phyloP scores from a whole-genome alignment of 2,329 filamentous ascomycete species.

The Purpureocillium takamizusanense region DNA sequence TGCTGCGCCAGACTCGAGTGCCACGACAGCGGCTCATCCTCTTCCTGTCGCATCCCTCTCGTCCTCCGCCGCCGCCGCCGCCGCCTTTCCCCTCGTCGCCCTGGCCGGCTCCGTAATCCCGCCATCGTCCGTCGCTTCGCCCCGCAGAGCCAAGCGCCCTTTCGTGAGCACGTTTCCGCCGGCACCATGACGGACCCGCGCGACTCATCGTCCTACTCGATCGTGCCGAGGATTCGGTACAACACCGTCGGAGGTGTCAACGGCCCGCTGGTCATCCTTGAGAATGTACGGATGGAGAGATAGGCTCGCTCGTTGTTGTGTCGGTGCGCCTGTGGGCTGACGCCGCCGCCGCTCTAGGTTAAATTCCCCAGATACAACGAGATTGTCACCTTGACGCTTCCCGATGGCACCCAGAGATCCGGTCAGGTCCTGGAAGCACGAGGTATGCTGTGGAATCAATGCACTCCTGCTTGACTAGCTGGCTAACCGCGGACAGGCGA shows the following conservation, averaged over 20 bases:
- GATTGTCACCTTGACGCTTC: constrained; percentile 90
- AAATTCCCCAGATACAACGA: constrained; percentile 98
- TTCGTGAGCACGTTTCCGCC: constrained; percentile 8
- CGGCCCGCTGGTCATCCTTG: constrained; percentile 92
- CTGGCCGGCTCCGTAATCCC: constrained; percentile 4
- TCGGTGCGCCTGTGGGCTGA: constrained; percentile 2
- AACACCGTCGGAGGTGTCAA: constrained; percentile 98
- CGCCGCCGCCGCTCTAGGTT: constrained; percentile 52
- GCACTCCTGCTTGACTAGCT: neutral
- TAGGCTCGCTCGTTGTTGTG: neutral
- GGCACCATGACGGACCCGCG: constrained; percentile 45
- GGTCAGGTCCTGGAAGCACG: constrained; percentile 96
- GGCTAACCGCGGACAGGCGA: constrained; percentile 49
- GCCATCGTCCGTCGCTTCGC: constrained; percentile 6
- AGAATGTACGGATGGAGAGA: constrained; percentile 59
- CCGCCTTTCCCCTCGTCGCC: too few species aligned
- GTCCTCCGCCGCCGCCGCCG: too few species aligned
- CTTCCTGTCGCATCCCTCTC: constrained; percentile 9
- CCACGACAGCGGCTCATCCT: too few species aligned
- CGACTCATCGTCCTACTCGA: constrained; percentile 50
- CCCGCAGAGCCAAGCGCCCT: constrained; percentile 7
- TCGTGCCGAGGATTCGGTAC: constrained; percentile 66
- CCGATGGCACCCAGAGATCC: constrained; percentile 87
- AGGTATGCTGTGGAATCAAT: constrained; percentile 47
- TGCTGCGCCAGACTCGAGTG: too few species aligned